A percentile compares a stretch with the other conserved stretches of the same genome.
These are phyloP conservation scores for Inonotus hispidus DNA, from an alignment of 1,284 basidiomycete genomes.

Conservation along the genomic window DNA sequence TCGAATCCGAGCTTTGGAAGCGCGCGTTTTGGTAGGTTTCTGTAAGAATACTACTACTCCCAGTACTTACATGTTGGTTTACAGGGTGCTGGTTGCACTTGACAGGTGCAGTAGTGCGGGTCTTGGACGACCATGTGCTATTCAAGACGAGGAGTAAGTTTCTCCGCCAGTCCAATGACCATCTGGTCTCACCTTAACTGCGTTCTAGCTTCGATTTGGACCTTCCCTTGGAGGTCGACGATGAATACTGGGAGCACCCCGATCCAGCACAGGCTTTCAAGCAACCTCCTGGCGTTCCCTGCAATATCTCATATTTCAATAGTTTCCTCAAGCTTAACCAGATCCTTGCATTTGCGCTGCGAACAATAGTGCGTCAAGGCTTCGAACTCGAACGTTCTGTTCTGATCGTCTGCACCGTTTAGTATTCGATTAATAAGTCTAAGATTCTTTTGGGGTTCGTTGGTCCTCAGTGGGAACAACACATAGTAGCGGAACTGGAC, in stretches of 20 bases:
- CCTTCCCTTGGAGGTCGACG: constrained; percentile 65
- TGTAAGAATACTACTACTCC: neutral
- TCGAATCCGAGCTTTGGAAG: constrained; percentile 68
- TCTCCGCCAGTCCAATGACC: neutral
- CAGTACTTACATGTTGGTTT: constrained; percentile 9
- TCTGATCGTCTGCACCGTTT: neutral
- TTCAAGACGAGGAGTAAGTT: constrained; percentile 80
- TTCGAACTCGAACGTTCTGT: neutral
- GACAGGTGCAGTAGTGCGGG: constrained; percentile 64
- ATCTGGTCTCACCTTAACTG: neutral
- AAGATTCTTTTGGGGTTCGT: constrained; percentile 53
- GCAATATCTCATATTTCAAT: constrained; percentile 50
- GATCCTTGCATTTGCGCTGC: constrained; percentile 58
- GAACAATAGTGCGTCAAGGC: constrained; percentile 50
- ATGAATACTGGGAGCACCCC: constrained; percentile 68
- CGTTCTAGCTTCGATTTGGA: constrained; percentile 64
- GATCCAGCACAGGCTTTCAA: constrained; percentile 47
- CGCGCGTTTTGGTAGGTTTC: constrained; percentile 69
- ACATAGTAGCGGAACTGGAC: constrained; percentile 70
- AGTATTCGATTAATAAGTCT: constrained; percentile 74
- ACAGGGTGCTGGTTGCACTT: constrained; percentile 56
- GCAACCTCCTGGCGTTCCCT: constrained; percentile 54
- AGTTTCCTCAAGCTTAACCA: constrained; percentile 56
- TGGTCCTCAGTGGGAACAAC: constrained; percentile 60
- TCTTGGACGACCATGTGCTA: constrained; percentile 75